Evolutionary conservation across 805 yeast species (phyloP).

Genomic region (Jamesozyma rosinii): DNA sequence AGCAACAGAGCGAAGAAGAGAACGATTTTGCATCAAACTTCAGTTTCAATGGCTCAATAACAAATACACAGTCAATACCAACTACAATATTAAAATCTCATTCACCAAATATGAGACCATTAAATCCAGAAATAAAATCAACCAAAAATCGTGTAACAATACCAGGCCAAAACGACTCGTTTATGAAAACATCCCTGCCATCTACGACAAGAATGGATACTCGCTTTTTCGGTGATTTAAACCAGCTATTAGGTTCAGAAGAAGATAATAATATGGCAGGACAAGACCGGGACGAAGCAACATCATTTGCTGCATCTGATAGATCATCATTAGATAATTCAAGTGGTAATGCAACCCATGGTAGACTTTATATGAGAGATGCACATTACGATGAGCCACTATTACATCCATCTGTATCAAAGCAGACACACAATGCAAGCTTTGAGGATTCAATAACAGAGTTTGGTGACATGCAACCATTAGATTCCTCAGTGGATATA

Average conservation of each 20-base stretch:
- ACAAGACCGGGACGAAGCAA: conserved; percentile 4
- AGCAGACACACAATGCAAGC: conserved; percentile 1
- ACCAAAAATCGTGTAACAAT: background rate
- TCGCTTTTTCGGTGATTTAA: conserved; percentile 20
- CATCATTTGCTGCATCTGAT: conserved; percentile 8
- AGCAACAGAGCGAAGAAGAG: conserved; percentile 6
- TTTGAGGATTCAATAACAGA: conserved; percentile 15
- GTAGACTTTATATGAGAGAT: conserved; percentile 2
- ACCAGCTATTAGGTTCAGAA: conserved; percentile 13
- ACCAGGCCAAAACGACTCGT: background rate
- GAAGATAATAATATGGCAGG: conserved; percentile 1
- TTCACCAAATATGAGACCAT: conserved; percentile 25
- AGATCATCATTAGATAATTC: conserved; percentile 15
- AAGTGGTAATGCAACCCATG: conserved; percentile 8
- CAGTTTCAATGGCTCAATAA: conserved; percentile 11
- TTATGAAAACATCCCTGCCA: conserved; percentile 8
- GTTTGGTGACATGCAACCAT: conserved; percentile 5
- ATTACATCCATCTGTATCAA: conserved; percentile 1
- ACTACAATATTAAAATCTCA: conserved; percentile 22
- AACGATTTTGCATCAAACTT: conserved; percentile 14
- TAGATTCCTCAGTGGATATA: conserved; percentile 31
- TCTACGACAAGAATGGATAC: conserved; percentile 24
- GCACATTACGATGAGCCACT: conserved; percentile 24
- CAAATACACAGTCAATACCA: conserved; percentile 22
- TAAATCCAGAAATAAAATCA: conserved; percentile 1